These are phyloP conservation scores for Cystoisospora suis DNA, from an alignment of 169 alveolate species.

Conservation along the genomic window DNA sequence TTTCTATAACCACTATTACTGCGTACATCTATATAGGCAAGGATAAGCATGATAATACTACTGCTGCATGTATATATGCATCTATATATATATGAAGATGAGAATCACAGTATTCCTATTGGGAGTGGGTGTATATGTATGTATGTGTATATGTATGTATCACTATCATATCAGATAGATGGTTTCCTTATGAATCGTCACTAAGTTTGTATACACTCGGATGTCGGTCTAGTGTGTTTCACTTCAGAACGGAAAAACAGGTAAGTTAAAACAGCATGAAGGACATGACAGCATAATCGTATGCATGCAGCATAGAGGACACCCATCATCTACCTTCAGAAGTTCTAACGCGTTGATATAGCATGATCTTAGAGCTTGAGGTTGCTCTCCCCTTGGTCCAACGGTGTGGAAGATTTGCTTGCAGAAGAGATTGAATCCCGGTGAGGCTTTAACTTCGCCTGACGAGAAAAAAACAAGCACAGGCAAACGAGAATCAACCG, in stretches of 20 bases:
- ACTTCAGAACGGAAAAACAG: too few relatives aligned
- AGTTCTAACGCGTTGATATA: not conserved
- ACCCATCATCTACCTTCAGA: not conserved
- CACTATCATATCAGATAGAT: too few relatives aligned
- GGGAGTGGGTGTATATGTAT: too few relatives aligned
- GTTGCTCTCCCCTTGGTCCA: constrained; percentile 53
- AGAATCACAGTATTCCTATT: not conserved
- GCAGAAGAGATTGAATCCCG: constrained; percentile 59
- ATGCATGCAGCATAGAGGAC: too few relatives aligned
- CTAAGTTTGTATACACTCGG: too few relatives aligned
- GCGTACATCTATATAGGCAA: not conserved
- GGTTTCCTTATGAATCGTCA: too few relatives aligned
- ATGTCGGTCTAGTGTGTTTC: too few relatives aligned
- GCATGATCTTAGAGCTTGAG: not conserved
- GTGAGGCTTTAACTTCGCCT: constrained; percentile 39
- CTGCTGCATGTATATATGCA: not conserved
- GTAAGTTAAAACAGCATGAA: too few relatives aligned
- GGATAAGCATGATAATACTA: not conserved
- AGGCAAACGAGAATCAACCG: not conserved
- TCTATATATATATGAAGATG: not conserved
- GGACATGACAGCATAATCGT: too few relatives aligned
- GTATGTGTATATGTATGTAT: too few relatives aligned
- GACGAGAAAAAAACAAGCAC: not conserved
- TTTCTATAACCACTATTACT: not conserved
- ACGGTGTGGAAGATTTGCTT: constrained; percentile 67